These are phyloP conservation scores for Alternaria burnsii DNA, from an alignment of 2,329 filamentous ascomycete genomes.

Conservation along the genomic window DNA sequence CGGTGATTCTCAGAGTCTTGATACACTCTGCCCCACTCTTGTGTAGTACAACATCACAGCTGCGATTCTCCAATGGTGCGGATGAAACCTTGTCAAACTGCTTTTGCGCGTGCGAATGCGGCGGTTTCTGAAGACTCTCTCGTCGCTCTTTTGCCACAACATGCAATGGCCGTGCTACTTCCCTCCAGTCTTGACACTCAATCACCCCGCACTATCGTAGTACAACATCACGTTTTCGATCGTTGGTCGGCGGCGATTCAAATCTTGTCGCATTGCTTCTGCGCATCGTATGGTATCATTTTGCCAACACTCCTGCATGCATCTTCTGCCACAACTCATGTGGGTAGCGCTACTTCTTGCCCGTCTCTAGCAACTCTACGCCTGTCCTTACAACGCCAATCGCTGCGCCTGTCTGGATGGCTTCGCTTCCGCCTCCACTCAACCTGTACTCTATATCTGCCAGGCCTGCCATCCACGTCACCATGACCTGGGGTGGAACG, in stretches of 20 bases:
- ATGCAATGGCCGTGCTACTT: neutral
- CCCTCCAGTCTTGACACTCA: neutral
- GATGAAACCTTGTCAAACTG: neutral
- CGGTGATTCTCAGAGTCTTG: neutral
- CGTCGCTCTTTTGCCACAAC: neutral
- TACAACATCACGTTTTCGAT: neutral
- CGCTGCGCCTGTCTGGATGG: slow-evolving; percentile 89
- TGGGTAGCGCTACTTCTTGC: slow-evolving; percentile 29
- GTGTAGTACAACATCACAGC: neutral
- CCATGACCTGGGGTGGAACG: slow-evolving; percentile 84
- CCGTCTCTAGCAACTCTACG: slow-evolving; percentile 70
- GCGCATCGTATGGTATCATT: slow-evolving; percentile 19
- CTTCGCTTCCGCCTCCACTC: slow-evolving; percentile 85
- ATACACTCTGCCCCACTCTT: slow-evolving; percentile 3
- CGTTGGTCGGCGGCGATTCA: neutral
- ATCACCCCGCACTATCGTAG: slow-evolving; percentile 4
- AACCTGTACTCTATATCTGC: slow-evolving; percentile 93
- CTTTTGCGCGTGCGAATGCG: neutral
- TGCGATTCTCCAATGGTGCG: neutral
- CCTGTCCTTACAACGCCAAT: slow-evolving; percentile 89
- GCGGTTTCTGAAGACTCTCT: neutral
- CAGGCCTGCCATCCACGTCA: slow-evolving; percentile 89
- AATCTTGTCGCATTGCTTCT: neutral
- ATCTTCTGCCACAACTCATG: neutral
- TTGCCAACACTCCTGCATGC: neutral